phyloP scores from a whole-genome alignment of 2,329 filamentous ascomycete species.

The Alternaria novae-zelandiae region DNA sequence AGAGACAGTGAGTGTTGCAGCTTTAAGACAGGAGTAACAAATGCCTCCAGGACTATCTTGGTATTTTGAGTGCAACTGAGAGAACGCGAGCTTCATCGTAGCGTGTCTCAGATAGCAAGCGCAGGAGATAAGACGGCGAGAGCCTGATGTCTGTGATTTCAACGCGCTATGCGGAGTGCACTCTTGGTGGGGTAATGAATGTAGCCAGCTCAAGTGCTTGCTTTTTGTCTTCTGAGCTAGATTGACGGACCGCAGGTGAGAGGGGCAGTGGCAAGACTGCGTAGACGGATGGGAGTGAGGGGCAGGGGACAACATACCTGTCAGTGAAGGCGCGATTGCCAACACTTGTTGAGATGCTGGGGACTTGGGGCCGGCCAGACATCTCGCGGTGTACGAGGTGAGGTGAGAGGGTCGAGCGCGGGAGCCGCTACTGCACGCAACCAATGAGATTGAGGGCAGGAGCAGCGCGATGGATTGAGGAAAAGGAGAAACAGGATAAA shows the following conservation, averaged over 20 bases:
- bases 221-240: neutral
- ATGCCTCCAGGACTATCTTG: neutral
- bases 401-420: neutral
- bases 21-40: neutral
- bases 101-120: neutral
- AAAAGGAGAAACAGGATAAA: neutral
- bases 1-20: neutral
- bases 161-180: neutral
- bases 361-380: neutral
- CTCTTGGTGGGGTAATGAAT: neutral
- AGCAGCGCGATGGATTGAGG: neutral
- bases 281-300: neutral
- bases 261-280: neutral
- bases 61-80: neutral
- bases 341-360: neutral
- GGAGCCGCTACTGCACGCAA: slow-evolving; percentile 3
- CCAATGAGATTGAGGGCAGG: neutral
- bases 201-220: neutral
- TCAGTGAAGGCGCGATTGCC: neutral
- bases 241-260: neutral
- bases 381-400: neutral
- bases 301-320: neutral
- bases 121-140: neutral
- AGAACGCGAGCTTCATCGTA: neutral
- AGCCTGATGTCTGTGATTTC: neutral